Percentiles rank a stretch among this genome's conserved stretches.
Conservation (phyloP, 1,284 basidiomycete genomes). For the Mycena sp. region DNA sequence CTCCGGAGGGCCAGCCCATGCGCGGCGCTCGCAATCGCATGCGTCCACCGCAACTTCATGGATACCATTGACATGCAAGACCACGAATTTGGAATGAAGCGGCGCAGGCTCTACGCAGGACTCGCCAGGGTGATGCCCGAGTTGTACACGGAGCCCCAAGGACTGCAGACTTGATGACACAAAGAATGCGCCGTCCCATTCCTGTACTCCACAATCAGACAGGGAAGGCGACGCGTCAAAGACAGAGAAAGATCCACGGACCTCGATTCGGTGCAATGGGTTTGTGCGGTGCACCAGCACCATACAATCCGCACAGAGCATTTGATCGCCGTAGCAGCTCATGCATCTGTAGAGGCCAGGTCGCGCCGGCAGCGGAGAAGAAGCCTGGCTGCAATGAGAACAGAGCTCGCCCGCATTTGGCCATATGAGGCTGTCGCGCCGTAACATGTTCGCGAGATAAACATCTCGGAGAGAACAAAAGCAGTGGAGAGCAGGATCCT, state of each 20-base stretch:
- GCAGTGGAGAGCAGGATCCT: background rate
- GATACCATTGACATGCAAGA: slow-evolving; percentile 48
- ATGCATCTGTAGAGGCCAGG: background rate
- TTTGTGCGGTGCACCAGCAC: background rate
- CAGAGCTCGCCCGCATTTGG: background rate
- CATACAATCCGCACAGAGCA: too few relatives aligned
- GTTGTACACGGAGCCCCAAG: slow-evolving; percentile 41
- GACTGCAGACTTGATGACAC: slow-evolving; percentile 28
- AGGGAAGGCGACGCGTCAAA: background rate
- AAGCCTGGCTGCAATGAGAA: too few relatives aligned
- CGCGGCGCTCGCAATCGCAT: slow-evolving; percentile 44
- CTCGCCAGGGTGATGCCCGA: slow-evolving; percentile 36
- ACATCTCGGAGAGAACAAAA: background rate
- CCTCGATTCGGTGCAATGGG: background rate
- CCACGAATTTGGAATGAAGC: slow-evolving; percentile 39
- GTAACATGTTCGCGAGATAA: background rate
- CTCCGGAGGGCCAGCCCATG: background rate
- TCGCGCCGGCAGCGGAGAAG: too few relatives aligned
- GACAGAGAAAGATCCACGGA: background rate
- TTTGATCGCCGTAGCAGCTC: background rate
- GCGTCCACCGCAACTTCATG: slow-evolving; percentile 46
- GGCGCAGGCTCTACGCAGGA: background rate
- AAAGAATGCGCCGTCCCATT: slow-evolving; percentile 36
- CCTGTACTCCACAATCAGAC: background rate
- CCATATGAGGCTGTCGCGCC: background rate